Conservation (phyloP, 495 filamentous ascomycete genomes). For the Penicillium daleae region DNA sequence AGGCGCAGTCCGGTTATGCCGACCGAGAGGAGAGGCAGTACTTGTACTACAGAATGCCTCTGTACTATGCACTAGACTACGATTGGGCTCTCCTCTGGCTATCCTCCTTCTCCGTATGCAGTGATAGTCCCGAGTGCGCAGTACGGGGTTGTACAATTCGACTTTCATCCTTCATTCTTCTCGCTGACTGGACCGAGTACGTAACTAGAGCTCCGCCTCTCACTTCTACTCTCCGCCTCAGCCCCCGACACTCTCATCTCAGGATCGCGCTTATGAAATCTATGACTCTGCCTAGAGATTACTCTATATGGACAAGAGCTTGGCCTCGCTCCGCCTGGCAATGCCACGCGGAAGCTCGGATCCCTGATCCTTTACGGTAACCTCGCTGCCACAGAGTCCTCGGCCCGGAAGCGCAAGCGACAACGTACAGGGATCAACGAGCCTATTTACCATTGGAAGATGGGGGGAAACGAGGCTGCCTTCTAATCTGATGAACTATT, state of each 20-base stretch:
- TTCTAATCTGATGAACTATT: conserved; percentile 4
- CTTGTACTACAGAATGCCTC: neutral
- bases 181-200: neutral
- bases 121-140: neutral
- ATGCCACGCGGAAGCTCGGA: conserved; percentile 1
- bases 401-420: neutral
- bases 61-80: too few relatives aligned
- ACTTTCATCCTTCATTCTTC: neutral
- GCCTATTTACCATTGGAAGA: neutral
- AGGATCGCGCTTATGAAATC: neutral
- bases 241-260: neutral
- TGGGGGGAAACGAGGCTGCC: neutral
- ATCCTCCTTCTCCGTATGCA: neutral
- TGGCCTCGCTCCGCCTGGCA: conserved; percentile 11
- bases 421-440: neutral
- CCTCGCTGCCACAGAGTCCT: neutral
- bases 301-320: neutral
- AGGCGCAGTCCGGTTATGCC: neutral
- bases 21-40: neutral
- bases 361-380: neutral
- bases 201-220: conserved; percentile 9
- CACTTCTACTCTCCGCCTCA: conserved; percentile 13
- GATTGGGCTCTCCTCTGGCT: neutral
- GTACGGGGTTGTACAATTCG: neutral
- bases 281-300: conserved; percentile 18